phyloP scores from a whole-genome alignment of 441 rosid genomes.

The Biscutella laevigata region DNA sequence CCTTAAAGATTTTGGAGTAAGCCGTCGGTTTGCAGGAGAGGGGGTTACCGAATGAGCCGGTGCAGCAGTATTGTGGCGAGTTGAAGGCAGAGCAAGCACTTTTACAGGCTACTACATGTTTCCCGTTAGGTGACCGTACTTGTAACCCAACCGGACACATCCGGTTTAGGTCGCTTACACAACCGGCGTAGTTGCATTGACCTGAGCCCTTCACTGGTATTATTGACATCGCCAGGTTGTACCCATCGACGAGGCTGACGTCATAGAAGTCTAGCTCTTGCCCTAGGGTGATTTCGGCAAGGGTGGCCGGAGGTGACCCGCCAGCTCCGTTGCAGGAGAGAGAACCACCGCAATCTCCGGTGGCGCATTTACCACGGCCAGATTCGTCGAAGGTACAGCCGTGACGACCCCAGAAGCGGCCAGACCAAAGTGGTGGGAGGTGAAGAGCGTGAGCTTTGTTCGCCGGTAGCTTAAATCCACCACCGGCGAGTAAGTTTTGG shows the following conservation, averaged over 20 bases:
- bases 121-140: constrained; percentile 49
- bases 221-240: constrained; percentile 75
- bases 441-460: constrained; percentile 48
- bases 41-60: constrained; percentile 68
- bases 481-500: constrained; percentile 59
- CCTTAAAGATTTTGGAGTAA: constrained; percentile 76
- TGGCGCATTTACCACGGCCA: constrained; percentile 72
- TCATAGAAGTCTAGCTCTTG: constrained; percentile 78
- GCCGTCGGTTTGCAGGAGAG: constrained; percentile 81
- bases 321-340: constrained; percentile 74
- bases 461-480: constrained; percentile 69
- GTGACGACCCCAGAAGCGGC: constrained; percentile 95
- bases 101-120: constrained; percentile 71
- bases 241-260: constrained; percentile 87
- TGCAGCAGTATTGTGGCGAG: constrained; percentile 83
- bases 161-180: constrained; percentile 66
- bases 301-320: constrained; percentile 83
- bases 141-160: constrained; percentile 83
- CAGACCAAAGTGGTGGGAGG: constrained; percentile 82
- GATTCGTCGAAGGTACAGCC: constrained; percentile 66
- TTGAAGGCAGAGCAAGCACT: constrained; percentile 86
- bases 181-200: constrained; percentile 80
- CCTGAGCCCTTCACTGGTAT: constrained; percentile 67
- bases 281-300: constrained; percentile 81
- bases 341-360: constrained; percentile 85